Evolutionary conservation across 768 basidiomycete species (phyloP).

Genomic region (Auriscalpium orientale): DNA sequence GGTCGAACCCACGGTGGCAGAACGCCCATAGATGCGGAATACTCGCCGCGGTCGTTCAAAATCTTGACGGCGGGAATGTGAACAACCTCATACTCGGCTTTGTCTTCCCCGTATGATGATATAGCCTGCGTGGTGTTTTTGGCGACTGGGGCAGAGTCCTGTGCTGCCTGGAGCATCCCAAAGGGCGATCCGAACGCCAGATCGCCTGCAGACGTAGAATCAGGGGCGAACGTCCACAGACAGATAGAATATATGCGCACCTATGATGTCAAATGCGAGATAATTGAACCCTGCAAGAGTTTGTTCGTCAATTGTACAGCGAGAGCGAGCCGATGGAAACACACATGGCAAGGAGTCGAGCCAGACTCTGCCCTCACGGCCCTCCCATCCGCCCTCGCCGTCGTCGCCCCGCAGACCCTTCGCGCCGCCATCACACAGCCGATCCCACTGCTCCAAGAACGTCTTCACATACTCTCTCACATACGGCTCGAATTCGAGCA

Average conservation of each 20-base stretch:
- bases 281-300: conserved; percentile 43
- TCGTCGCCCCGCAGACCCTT: conserved; percentile 46
- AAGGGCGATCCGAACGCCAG: conserved; percentile 81
- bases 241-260: conserved; percentile 19
- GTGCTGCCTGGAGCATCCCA: conserved; percentile 72
- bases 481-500: conserved; percentile 81
- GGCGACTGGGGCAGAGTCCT: conserved; percentile 65
- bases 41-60: conserved; percentile 38
- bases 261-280: conserved; percentile 72
- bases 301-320: conserved; percentile 4
- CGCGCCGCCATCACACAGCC: conserved; percentile 42
- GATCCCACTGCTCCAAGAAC: conserved; percentile 67
- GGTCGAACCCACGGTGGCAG: conserved; percentile 30
- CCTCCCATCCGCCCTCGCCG: conserved; percentile 52
- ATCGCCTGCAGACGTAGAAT: conserved; percentile 32
- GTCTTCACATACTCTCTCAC: conserved; percentile 51
- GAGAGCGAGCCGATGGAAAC: background rate
- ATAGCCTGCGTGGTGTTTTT: conserved; percentile 44
- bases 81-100: conserved; percentile 34
- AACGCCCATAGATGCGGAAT: conserved; percentile 32
- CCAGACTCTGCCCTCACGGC: conserved; percentile 58
- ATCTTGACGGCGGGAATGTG: conserved; percentile 78
- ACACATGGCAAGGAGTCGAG: conserved; percentile 67
- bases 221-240: no score
- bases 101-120: conserved; percentile 43